A percentile compares a stretch with the other conserved stretches of the same genome.
phyloP scores from a whole-genome alignment of 164 flowering plant genomes.

The Cinnamomum chago region DNA sequence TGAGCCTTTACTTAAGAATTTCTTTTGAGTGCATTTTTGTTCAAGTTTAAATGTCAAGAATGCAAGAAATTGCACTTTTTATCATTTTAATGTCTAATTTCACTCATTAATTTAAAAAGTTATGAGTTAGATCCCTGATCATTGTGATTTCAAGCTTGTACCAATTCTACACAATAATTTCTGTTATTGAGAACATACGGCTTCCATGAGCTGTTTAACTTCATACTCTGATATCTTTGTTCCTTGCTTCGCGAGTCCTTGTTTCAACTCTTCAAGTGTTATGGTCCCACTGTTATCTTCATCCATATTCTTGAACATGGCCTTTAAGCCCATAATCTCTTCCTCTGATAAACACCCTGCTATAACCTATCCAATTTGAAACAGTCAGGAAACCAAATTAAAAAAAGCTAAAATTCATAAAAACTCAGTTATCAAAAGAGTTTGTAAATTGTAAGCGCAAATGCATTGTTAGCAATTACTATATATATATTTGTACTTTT shows the following conservation, averaged over 20 bases:
- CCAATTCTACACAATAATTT: background rate
- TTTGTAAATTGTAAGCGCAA: too few species aligned
- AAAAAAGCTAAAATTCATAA: background rate
- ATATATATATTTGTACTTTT: too few species aligned
- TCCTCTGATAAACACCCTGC: slow-evolving; percentile 95
- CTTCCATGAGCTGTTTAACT: slow-evolving; percentile 91
- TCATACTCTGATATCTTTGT: slow-evolving; percentile 77
- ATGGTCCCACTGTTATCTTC: slow-evolving; percentile 87
- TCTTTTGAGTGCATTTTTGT: background rate
- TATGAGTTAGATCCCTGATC: too few species aligned
- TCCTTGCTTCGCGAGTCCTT: slow-evolving; percentile 85
- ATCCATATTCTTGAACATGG: slow-evolving; percentile 90
- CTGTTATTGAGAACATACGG: slow-evolving; percentile 46
- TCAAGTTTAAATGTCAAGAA: background rate
- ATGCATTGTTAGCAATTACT: too few species aligned
- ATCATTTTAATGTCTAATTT: too few species aligned
- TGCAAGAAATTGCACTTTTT: too few species aligned
- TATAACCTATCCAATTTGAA: slow-evolving; percentile 47
- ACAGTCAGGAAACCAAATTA: too few species aligned
- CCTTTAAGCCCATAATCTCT: slow-evolving; percentile 88
- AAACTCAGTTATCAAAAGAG: too few species aligned
- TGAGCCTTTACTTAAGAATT: background rate
- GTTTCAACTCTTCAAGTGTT: slow-evolving; percentile 84
- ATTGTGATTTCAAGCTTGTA: background rate
- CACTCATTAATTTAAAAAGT: too few species aligned